Evolutionary conservation across 257 asterid genomes (phyloP).

Genomic region (Solanum bulbocastanum): DNA sequence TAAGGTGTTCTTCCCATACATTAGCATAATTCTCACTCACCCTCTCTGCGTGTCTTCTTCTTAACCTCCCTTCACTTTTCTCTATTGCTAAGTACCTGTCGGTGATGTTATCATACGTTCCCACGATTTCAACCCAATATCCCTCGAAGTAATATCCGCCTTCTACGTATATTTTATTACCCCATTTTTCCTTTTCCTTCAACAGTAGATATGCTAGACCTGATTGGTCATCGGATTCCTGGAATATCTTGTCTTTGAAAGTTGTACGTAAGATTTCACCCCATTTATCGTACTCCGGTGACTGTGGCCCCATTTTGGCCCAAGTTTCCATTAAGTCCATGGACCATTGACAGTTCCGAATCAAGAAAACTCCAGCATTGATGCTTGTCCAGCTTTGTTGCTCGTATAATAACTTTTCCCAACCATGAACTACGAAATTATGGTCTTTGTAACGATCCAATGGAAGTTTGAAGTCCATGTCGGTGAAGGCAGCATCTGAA

Average conservation of each 20-base stretch:
- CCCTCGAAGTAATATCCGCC: constrained; percentile 72
- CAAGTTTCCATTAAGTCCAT: constrained; percentile 75
- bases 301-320: constrained; percentile 94
- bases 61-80: constrained; percentile 21
- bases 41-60: constrained; percentile 78
- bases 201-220: constrained; percentile 54
- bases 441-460: constrained; percentile 47
- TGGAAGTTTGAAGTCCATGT: constrained; percentile 81
- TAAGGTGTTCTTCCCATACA: constrained; percentile 63
- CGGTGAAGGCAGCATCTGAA: constrained; percentile 96
- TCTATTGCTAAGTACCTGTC: constrained; percentile 37
- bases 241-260: constrained; percentile 58
- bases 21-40: constrained; percentile 46
- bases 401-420: constrained; percentile 47
- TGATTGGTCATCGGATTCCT: constrained; percentile 86
- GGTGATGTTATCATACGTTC: constrained; percentile 43
- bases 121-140: constrained; percentile 84
- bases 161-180: constrained; percentile 57
- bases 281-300: constrained; percentile 63
- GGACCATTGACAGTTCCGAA: constrained; percentile 85
- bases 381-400: constrained; percentile 79
- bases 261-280: constrained; percentile 38
- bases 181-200: constrained; percentile 69
- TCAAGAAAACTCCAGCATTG: constrained; percentile 92
- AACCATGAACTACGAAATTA: constrained; percentile 83